A percentile compares a stretch with the other conserved stretches of the same genome.
Evolutionary conservation across 257 asterid genomes (phyloP).

Genomic region (Gentiana straminea): DNA sequence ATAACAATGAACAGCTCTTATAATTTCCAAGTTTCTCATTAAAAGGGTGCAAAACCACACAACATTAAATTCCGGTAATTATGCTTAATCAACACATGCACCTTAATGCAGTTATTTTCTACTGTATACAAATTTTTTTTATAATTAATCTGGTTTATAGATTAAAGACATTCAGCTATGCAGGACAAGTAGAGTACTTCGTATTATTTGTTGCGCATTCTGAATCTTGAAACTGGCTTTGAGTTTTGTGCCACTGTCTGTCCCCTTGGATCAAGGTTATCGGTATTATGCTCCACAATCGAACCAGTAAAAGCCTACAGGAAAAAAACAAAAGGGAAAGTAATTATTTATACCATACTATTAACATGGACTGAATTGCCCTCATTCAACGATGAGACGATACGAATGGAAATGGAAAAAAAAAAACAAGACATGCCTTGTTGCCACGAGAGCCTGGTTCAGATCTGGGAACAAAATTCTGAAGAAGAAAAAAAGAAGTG

Average conservation of each 20-base stretch:
- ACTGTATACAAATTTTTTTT: no score
- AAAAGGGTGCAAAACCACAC: no score
- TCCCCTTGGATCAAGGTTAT: slow-evolving; percentile 28
- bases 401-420: no score
- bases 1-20: no score
- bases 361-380: no score
- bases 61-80: no score
- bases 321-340: background rate
- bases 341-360: background rate
- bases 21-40: no score
- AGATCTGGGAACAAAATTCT: slow-evolving; percentile 9
- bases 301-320: slow-evolving; percentile 63
- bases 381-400: background rate
- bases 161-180: no score
- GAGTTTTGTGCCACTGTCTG: slow-evolving; percentile 28
- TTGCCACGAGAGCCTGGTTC: slow-evolving; percentile 9
- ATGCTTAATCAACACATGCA: no score
- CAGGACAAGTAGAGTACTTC: no score
- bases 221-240: slow-evolving; percentile 82
- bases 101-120: no score
- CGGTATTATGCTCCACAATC: slow-evolving; percentile 44
- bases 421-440: slow-evolving; percentile 10
- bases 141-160: no score
- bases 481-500: background rate
- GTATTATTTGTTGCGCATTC: slow-evolving; percentile 18